Percentiles rank a stretch among this genome's conserved stretches.
Evolutionary conservation across 2,329 filamentous ascomycete genomes (phyloP).

Genomic region (Alternaria ethzedia): DNA sequence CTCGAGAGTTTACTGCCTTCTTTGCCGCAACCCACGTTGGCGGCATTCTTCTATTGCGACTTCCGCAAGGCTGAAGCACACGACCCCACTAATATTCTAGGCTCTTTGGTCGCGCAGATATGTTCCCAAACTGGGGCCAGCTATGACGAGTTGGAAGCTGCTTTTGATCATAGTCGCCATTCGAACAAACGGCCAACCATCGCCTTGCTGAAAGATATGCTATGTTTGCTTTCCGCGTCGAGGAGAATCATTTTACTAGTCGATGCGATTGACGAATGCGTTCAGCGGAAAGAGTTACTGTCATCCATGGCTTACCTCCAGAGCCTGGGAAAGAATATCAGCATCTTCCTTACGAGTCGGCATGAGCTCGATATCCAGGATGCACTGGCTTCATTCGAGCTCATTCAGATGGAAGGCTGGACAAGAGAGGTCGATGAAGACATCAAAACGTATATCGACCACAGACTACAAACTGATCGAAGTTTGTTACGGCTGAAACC

Average conservation of each 20-base stretch:
- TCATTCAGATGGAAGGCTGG: neutral
- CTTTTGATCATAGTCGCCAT: neutral
- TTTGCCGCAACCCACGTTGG: neutral
- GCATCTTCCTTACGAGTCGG: neutral
- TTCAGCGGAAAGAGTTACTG: neutral
- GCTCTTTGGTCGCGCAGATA: neutral
- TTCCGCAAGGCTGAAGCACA: neutral
- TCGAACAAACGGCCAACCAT: neutral
- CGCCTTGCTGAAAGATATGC: neutral
- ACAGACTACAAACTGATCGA: neutral
- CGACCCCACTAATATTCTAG: neutral
- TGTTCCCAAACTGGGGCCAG: neutral
- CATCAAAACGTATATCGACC: neutral
- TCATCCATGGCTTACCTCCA: neutral
- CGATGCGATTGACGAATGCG: neutral
- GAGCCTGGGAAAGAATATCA: neutral
- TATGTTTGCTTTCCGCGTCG: neutral
- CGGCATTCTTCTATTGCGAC: neutral
- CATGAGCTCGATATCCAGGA: neutral
- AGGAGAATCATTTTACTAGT: neutral
- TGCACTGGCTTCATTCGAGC: neutral
- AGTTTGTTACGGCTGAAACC: neutral
- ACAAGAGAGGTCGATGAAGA: neutral
- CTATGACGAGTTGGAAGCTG: neutral
- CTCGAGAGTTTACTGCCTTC: neutral